phyloP scores from a whole-genome alignment of 805 yeast genomes.

The Saccharomyces kudriavzevii region DNA sequence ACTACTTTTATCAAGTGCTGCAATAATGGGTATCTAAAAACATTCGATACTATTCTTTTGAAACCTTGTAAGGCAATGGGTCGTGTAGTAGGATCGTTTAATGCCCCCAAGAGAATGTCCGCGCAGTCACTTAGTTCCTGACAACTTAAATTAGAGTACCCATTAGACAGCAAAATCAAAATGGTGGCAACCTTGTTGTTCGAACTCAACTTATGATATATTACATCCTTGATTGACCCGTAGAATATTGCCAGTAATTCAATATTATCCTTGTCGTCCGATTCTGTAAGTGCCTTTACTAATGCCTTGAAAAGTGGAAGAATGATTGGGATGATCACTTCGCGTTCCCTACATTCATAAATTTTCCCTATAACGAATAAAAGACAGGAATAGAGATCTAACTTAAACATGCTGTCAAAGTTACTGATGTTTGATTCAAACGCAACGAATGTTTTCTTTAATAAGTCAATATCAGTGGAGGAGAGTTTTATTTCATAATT shows the following conservation, averaged over 20 bases:
- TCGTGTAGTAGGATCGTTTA: conserved; percentile 31
- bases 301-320: conserved; percentile 44
- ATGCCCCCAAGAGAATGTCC: conserved; percentile 29
- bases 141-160: conserved; percentile 27
- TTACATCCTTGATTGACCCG: conserved; percentile 26
- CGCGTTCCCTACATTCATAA: conserved; percentile 37
- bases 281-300: conserved; percentile 25
- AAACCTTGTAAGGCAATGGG: conserved; percentile 52
- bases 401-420: conserved; percentile 60
- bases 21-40: conserved; percentile 22
- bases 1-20: conserved; percentile 36
- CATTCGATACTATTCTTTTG: conserved; percentile 40
- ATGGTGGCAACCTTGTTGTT: conserved; percentile 37
- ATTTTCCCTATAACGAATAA: conserved; percentile 54
- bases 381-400: conserved; percentile 65
- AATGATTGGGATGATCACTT: conserved; percentile 42
- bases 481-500: conserved; percentile 1
- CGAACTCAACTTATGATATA: conserved; percentile 15
- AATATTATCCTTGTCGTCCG: conserved; percentile 20
- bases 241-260: conserved; percentile 33
- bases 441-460: conserved; percentile 43
- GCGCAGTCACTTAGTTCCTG: conserved; percentile 34
- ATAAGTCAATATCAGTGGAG: conserved; percentile 32
- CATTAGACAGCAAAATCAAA: conserved; percentile 35
- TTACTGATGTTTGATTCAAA: conserved; percentile 54